phyloP scores from a whole-genome alignment of 352 stramenopile species.

The Phytophthora pinifolia region DNA sequence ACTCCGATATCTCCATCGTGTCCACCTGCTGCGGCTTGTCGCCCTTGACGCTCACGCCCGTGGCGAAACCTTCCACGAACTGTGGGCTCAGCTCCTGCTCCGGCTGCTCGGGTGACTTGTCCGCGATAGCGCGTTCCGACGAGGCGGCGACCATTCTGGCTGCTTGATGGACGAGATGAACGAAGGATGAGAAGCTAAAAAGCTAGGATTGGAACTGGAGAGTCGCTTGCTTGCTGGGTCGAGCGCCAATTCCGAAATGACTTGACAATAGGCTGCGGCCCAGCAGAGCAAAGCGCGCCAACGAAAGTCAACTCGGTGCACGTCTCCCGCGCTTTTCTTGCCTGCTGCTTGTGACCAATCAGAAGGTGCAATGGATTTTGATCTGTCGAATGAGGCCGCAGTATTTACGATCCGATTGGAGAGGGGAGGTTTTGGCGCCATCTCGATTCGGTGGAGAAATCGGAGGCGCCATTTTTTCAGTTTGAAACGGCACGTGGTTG shows the following conservation, averaged over 20 bases:
- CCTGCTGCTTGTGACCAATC: conserved; percentile 18
- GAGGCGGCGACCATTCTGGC: no score
- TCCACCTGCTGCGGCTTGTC: no score
- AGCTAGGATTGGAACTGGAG: no score
- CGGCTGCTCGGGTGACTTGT: no score
- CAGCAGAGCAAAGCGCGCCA: conserved; percentile 18
- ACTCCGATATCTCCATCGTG: no score
- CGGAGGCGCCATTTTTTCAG: conserved; percentile 16
- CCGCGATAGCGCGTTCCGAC: no score
- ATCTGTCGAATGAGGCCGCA: conserved; percentile 6
- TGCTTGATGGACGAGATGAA: no score
- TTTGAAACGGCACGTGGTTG: no score
- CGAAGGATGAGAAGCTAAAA: conserved; percentile 42
- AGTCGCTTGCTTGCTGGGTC: neutral
- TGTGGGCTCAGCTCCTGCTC: no score
- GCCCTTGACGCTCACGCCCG: no score
- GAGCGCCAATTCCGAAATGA: conserved; percentile 40
- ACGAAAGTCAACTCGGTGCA: conserved; percentile 6
- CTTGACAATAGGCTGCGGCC: conserved; percentile 2
- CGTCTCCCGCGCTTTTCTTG: conserved; percentile 29
- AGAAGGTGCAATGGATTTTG: neutral
- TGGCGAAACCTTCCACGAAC: no score
- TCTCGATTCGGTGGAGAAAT: neutral
- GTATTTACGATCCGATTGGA: conserved; percentile 1
- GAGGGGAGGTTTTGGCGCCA: conserved; percentile 22